A percentile compares a stretch with the other conserved stretches of the same genome.
phyloP scores from a whole-genome alignment of 2,329 filamentous ascomycete genomes.

The Macrophomina tecta region DNA sequence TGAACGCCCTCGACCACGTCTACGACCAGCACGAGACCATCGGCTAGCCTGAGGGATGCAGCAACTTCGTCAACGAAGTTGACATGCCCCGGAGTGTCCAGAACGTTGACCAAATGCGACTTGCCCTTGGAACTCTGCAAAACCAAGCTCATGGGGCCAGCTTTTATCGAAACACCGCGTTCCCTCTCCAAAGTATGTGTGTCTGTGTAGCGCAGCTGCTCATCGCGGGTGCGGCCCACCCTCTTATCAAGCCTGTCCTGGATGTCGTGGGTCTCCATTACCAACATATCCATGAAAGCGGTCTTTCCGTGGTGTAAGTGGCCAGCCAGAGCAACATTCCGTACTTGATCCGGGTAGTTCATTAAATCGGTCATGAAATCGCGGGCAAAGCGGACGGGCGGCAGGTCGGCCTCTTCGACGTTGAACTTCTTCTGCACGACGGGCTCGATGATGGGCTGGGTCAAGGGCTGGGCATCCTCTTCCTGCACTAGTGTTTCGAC shows the following conservation, averaged over 20 bases:
- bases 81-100: constrained; percentile 96
- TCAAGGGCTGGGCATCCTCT: constrained; percentile 92
- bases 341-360: constrained; percentile 92
- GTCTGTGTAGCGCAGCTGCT: constrained; percentile 94
- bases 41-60: constrained; percentile 81
- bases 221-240: constrained; percentile 80
- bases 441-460: constrained; percentile 91
- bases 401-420: constrained; percentile 88
- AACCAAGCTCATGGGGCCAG: constrained; percentile 91
- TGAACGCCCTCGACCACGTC: constrained; percentile 99
- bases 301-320: constrained; percentile 98
- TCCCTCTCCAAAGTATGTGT: constrained; percentile 88
- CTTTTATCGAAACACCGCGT: constrained; percentile 88
- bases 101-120: constrained; percentile 90
- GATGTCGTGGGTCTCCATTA: constrained; percentile 92
- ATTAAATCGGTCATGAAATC: constrained; percentile 95
- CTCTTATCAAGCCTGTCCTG: constrained; percentile 78
- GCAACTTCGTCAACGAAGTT: constrained; percentile 99
- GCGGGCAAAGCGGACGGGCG: constrained; percentile 84
- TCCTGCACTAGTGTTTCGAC: constrained; percentile 97
- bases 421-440: constrained; percentile 96
- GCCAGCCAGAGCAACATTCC: constrained; percentile 89
- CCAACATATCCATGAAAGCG: constrained; percentile 97
- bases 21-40: constrained; percentile 91
- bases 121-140: constrained; percentile 89